Percentiles rank a stretch among this genome's conserved stretches.
Conservation (phyloP, 2,329 filamentous ascomycete genomes). For the Rhinocladiella similis region DNA sequence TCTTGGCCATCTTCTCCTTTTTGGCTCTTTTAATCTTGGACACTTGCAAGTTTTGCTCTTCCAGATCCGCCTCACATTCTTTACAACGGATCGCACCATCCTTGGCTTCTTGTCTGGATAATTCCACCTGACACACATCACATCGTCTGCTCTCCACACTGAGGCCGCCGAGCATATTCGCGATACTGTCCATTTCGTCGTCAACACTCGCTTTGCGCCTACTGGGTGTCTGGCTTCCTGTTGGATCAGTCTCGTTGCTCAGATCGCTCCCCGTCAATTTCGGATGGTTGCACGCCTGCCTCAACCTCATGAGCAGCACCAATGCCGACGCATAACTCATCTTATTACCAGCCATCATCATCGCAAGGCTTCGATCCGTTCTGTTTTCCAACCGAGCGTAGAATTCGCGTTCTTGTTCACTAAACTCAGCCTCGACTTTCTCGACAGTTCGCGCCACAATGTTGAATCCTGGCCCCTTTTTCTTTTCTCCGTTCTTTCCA, state of each 20-base stretch:
- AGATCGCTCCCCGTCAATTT: conserved; percentile 83
- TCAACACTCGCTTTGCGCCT: conserved; percentile 51
- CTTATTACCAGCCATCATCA: conserved; percentile 79
- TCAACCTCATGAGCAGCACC: conserved; percentile 82
- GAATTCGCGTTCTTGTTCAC: conserved; percentile 76
- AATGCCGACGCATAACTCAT: conserved; percentile 92
- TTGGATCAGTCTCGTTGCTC: conserved; percentile 81
- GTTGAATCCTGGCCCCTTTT: conserved; percentile 71
- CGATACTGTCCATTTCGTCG: conserved; percentile 76
- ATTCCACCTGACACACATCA: conserved; percentile 74
- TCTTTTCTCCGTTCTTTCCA: conserved; percentile 51
- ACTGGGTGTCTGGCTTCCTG: conserved; percentile 53
- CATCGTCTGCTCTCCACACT: conserved; percentile 76
- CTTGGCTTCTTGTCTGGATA: conserved; percentile 58
- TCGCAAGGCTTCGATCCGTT: conserved; percentile 81
- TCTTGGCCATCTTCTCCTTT: conserved; percentile 41
- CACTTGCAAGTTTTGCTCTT: conserved; percentile 51
- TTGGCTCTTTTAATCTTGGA: conserved; percentile 49
- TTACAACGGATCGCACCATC: conserved; percentile 62
- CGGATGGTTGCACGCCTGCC: conserved; percentile 94
- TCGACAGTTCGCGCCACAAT: conserved; percentile 90
- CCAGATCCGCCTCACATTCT: conserved; percentile 74
- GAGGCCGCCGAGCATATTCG: conserved; percentile 82
- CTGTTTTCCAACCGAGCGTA: conserved; percentile 81
- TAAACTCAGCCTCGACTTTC: conserved; percentile 75